A percentile compares a stretch with the other conserved stretches of the same genome.
Evolutionary conservation across 495 filamentous ascomycete genomes (phyloP).

Genomic region (Penicillium manginii): DNA sequence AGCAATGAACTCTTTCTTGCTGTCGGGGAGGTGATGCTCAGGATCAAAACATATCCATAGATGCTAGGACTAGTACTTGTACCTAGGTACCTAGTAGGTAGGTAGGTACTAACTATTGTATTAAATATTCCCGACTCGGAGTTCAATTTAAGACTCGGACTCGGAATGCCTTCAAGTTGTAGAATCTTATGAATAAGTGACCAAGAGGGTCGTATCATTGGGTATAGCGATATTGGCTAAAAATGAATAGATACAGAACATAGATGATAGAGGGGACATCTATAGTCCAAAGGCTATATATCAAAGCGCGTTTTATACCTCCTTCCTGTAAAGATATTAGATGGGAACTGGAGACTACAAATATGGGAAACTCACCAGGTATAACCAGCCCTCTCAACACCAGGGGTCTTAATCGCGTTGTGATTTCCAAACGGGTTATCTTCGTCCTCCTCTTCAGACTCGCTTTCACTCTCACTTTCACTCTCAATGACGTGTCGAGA

Average conservation of each 20-base stretch:
- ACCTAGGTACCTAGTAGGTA: too few species aligned
- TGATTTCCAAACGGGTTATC: conserved; percentile 80
- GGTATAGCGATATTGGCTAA: not conserved
- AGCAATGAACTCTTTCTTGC: not conserved
- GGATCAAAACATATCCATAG: too few species aligned
- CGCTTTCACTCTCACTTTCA: conserved; percentile 50
- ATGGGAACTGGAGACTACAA: not conserved
- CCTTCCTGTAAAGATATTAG: conserved; percentile 24
- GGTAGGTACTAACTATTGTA: too few species aligned
- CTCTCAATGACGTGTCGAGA: conserved; percentile 33
- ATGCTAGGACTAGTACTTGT: too few species aligned
- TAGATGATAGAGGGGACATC: not conserved
- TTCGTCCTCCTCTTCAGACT: conserved; percentile 61
- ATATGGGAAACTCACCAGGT: conserved; percentile 48
- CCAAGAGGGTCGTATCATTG: not conserved
- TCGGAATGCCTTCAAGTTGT: not conserved
- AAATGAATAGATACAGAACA: conserved; percentile 2
- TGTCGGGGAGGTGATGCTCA: conserved; percentile 2
- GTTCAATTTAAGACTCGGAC: too few species aligned
- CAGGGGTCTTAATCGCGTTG: conserved; percentile 69
- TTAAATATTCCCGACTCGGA: too few species aligned
- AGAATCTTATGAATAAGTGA: not conserved
- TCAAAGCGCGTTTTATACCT: conserved; percentile 20
- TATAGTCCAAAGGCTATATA: not conserved
- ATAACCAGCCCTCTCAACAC: conserved; percentile 55